These are phyloP conservation scores for Hymenoscyphus fraxineus DNA, from an alignment of 2,329 filamentous ascomycete species.

Conservation along the genomic window DNA sequence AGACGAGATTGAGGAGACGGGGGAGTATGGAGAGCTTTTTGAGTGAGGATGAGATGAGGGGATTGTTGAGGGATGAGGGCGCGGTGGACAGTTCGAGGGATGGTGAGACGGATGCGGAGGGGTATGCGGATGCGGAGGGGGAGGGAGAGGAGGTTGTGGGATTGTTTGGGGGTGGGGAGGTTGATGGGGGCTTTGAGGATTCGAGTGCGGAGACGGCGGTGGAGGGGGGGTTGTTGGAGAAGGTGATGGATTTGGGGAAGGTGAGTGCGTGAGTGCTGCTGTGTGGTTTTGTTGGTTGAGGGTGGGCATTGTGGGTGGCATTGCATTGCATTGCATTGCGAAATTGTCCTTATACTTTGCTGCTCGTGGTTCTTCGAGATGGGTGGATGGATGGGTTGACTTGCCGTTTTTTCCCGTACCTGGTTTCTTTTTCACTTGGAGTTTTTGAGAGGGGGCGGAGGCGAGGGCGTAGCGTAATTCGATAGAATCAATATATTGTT, in stretches of 20 bases:
- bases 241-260: neutral
- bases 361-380: neutral
- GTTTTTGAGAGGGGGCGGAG: no score
- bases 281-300: neutral
- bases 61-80: constrained; percentile 39
- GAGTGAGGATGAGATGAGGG: constrained; percentile 56
- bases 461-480: no score
- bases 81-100: constrained; percentile 32
- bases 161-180: constrained; percentile 9
- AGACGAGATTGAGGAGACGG: constrained; percentile 46
- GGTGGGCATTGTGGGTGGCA: no score
- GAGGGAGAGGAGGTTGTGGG: constrained; percentile 13
- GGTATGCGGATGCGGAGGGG: constrained; percentile 24
- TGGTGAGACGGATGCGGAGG: constrained; percentile 22
- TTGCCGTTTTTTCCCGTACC: no score
- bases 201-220: neutral
- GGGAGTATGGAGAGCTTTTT: constrained; percentile 58
- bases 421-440: no score
- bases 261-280: neutral
- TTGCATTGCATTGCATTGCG: neutral
- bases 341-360: neutral
- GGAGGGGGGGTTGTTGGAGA: constrained; percentile 2
- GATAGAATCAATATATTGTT: no score
- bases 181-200: neutral
- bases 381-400: no score